Base-by-base conservation (phyloP, 2,329 filamentous ascomycete genomes). In the Pseudocercospora ulei region DNA sequence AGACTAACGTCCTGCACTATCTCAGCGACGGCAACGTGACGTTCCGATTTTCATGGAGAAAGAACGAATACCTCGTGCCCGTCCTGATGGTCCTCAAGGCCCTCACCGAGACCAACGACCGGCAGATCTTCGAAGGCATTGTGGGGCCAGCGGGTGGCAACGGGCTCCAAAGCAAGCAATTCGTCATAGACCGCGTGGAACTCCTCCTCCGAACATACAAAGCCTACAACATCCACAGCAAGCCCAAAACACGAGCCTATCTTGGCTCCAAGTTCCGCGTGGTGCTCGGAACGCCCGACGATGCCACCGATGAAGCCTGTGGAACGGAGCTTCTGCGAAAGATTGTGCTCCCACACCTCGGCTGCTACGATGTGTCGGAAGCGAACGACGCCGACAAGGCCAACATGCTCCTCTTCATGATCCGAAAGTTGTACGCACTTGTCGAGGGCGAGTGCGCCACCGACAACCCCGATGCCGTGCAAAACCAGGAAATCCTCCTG, bases 41-140 rank as follows among this genome's bases (percentile, higher is more conserved):
- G 0, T 94, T 98, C 65, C 75, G 90, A 40, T 98, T 98, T 64
- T 95, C 88, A 4, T 98, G 88, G 88, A 75, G 87, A 51, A 98
- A 98, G 65, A 85, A 86, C 52, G 90, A 98, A 63, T 98, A 85
- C 57, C 75, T 98, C n/a, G 75, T 98, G 2, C 90, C 90, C 1
- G 82, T 86, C 45, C 79, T 95, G 73, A 96, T 98, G 88, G 78
- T 98, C 20, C 66, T 98, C 49, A 98, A 96, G 67, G 88, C 90
- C 1, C 68, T 98, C 34, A 75, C 90, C 2, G 88, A 98, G 62
- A 98, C 90, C 9, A 98, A 94, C 59, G 90, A 98, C 58, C 77
- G 85, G 41, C 87, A 95, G 58, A 90, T 98, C 28, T 96, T 92
- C 44, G 87, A 96, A 62, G 82, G 82, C n/a, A 66, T 98, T 35